Evolutionary conservation across 352 stramenopile species (phyloP).

Genomic region (Thraustochytrium striatum): DNA sequence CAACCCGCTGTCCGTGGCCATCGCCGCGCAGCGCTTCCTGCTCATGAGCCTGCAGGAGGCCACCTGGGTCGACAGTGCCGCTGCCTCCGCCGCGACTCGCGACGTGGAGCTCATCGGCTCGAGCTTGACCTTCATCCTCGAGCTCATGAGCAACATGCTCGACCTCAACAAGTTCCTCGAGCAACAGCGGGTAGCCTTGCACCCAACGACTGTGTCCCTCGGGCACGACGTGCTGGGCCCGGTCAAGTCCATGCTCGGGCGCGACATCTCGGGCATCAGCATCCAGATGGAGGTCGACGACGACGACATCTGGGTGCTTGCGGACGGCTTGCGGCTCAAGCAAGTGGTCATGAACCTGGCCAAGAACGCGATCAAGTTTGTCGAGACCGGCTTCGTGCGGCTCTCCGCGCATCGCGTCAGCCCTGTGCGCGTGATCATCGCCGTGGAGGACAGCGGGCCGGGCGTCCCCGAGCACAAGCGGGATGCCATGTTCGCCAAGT

Average conservation of each 20-base stretch:
- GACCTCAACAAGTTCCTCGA: constrained; percentile 58
- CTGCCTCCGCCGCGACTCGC: neutral
- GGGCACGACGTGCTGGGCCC: constrained; percentile 56
- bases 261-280: constrained; percentile 49
- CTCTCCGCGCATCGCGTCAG: constrained; percentile 47
- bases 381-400: constrained; percentile 57
- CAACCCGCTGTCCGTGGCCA: constrained; percentile 47
- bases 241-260: constrained; percentile 52
- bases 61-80: constrained; percentile 48
- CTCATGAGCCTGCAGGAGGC: neutral
- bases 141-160: constrained; percentile 58
- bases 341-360: constrained; percentile 59
- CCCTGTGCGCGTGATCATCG: constrained; percentile 41
- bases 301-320: constrained; percentile 54
- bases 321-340: constrained; percentile 57
- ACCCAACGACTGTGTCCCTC: too few relatives aligned
- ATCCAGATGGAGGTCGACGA: constrained; percentile 54
- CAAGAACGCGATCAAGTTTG: constrained; percentile 56
- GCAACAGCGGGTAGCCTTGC: too few relatives aligned
- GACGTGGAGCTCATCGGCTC: constrained; percentile 56
- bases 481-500: constrained; percentile 55
- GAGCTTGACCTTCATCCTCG: constrained; percentile 56
- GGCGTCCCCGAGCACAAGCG: constrained; percentile 55
- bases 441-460: constrained; percentile 58
- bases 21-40: too few relatives aligned